A percentile compares a stretch with the other conserved stretches of the same genome.
These are phyloP conservation scores for Orbilia quercus DNA, from an alignment of 2,329 filamentous ascomycete species.

Conservation along the genomic window DNA sequence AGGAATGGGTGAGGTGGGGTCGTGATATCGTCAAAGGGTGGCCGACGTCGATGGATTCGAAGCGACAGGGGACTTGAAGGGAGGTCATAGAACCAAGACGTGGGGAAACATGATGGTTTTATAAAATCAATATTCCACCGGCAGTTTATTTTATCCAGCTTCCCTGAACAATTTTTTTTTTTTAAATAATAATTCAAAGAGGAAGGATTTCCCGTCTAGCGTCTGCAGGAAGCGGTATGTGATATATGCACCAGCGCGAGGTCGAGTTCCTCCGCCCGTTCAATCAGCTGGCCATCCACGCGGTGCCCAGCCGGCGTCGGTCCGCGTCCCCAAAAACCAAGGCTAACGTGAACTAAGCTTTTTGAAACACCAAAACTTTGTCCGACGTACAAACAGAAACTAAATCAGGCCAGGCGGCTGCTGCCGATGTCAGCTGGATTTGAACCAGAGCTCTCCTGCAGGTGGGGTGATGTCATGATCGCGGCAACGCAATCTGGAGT, in stretches of 20 bases:
- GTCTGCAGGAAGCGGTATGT: not conserved
- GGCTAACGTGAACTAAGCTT: no score
- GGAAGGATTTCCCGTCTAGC: not conserved
- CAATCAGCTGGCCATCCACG: not conserved
- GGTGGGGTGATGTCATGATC: not conserved
- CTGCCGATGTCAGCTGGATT: not conserved
- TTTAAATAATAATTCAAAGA: not conserved
- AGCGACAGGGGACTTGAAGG: not conserved
- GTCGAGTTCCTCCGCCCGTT: not conserved
- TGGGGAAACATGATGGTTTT: no score
- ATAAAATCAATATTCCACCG: no score
- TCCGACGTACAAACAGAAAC: no score
- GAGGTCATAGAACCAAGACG: no score
- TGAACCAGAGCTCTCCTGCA: not conserved
- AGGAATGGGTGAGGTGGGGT: not conserved
- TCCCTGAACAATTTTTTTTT: no score
- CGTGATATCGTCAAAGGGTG: not conserved
- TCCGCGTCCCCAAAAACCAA: not conserved
- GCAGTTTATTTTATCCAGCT: no score
- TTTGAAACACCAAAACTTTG: no score
- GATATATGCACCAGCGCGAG: not conserved
- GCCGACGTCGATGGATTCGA: not conserved
- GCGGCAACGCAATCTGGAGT: not conserved
- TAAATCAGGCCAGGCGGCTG: not conserved
- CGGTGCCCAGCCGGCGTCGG: conserved; percentile 1